Evolutionary conservation across 192 early-diverging fungal genomes (phyloP), one percentile per base, ranked within the genome.

Genomic region (Ambispora gerdemannii): DNA sequence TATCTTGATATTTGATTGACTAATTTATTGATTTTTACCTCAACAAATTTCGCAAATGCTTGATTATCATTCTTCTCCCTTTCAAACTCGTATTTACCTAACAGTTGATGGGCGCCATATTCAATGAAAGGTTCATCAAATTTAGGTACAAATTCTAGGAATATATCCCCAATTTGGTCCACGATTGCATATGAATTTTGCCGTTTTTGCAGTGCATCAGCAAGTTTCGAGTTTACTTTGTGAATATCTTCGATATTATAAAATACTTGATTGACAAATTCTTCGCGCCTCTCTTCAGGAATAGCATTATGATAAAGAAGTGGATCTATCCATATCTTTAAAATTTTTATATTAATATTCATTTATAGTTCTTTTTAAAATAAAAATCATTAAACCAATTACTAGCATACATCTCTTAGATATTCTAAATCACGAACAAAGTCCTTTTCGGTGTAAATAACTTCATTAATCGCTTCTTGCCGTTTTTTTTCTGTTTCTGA

Each of bases 381-480:
- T n/a, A n/a, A n/a, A n/a, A n/a, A n/a, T n/a, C n/a, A n/a, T n/a
- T n/a, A n/a, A n/a, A n/a, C n/a, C n/a, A n/a, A n/a, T n/a, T n/a
- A n/a, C n/a, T n/a, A n/a, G 61, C 75, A 33, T 79, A 91, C 90
- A 67, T 86, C 87, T 74, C 90, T 83, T 13, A 97, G 77, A 33
- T 91, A 85, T 59, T 86, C 87, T 38, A 98, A 79, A 60, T 98
- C 94, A 50, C 84, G 84, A 34, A 96, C 91, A 83, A 93, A 98
- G 73, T 96, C 91, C 67, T 88, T 88, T 73, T 98, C 93, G 4
- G 90, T 95, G 47, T 93, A 87, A 32, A 96, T 91, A 51, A 97
- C 68, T 79, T 98, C 96, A 73, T 89, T 96, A 73, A 98, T 92
- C 36, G 87, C 85, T 78, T 98, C 94, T 73, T 98, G 96, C 0